Percentiles rank a stretch among this genome's conserved stretches.
phyloP scores from a whole-genome alignment of 805 yeast species.

The Ogataea minuta region DNA sequence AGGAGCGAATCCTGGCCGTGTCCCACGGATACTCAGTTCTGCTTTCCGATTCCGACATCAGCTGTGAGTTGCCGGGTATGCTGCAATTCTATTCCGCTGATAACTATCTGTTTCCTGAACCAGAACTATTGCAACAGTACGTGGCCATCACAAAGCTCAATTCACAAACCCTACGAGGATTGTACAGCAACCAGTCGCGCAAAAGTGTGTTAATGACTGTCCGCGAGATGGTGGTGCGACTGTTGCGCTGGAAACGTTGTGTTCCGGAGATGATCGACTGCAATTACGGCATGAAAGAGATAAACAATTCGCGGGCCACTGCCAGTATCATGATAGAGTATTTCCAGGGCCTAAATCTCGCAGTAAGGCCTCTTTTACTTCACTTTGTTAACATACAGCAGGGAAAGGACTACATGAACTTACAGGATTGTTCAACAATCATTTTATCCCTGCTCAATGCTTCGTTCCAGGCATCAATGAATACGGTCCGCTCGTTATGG shows the following conservation, averaged over 20 bases:
- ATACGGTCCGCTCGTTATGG: conserved; percentile 65
- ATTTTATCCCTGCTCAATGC: conserved; percentile 63
- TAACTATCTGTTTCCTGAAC: conserved; percentile 62
- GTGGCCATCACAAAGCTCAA: conserved; percentile 69
- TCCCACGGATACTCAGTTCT: conserved; percentile 70
- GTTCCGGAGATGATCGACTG: conserved; percentile 60
- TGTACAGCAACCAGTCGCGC: conserved; percentile 66
- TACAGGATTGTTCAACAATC: conserved; percentile 60
- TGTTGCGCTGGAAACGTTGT: conserved; percentile 60
- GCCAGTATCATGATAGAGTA: conserved; percentile 72
- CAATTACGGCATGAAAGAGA: conserved; percentile 48
- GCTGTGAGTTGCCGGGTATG: conserved; percentile 64
- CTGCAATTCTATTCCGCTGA: conserved; percentile 52
- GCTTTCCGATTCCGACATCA: conserved; percentile 68
- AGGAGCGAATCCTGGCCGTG: conserved; percentile 60
- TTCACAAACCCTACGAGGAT: conserved; percentile 58
- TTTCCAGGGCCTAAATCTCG: conserved; percentile 71
- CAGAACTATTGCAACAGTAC: conserved; percentile 64
- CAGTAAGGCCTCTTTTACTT: conserved; percentile 66
- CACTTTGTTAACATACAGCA: conserved; percentile 62
- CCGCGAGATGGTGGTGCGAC: conserved; percentile 57
- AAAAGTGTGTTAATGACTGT: conserved; percentile 63
- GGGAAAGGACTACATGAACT: conserved; percentile 48
- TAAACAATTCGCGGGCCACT: conserved; percentile 50
- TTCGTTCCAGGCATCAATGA: conserved; percentile 71